Evolutionary conservation across 768 basidiomycete species (phyloP).

Genomic region (Cystofilobasidium capitatum): DNA sequence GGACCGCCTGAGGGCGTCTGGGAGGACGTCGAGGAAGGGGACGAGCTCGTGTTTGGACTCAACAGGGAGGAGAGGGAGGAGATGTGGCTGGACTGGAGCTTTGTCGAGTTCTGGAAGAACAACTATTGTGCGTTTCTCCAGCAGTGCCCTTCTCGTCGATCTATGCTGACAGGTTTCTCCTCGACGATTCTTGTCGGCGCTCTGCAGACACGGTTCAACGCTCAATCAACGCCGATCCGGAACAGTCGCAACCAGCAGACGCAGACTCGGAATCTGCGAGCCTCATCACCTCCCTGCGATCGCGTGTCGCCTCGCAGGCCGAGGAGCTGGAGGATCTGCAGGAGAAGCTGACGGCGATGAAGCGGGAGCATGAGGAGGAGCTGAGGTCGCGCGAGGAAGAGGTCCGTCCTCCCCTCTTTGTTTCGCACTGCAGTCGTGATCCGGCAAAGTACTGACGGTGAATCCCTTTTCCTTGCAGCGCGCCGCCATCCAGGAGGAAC

Average conservation of each 20-base stretch:
- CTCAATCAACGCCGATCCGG: slow-evolving; percentile 60
- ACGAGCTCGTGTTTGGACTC: slow-evolving; percentile 12
- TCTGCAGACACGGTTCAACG: slow-evolving; percentile 64
- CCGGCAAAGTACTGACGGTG: neutral
- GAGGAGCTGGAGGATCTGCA: slow-evolving; percentile 42
- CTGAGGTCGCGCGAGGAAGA: slow-evolving; percentile 32
- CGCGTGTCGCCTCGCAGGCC: slow-evolving; percentile 69
- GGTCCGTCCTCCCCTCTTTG: slow-evolving; percentile 29
- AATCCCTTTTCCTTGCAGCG: neutral
- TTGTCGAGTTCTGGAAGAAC: slow-evolving; percentile 97
- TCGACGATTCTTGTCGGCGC: slow-evolving; percentile 5
- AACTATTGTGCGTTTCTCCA: slow-evolving; percentile 93
- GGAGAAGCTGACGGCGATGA: slow-evolving; percentile 34
- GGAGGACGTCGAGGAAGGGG: slow-evolving; percentile 30
- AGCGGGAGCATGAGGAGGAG: slow-evolving; percentile 31
- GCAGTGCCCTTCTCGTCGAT: slow-evolving; percentile 12
- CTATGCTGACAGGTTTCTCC: neutral
- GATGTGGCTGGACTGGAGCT: slow-evolving; percentile 95
- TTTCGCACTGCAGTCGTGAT: neutral
- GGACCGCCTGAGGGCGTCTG: slow-evolving; percentile 72
- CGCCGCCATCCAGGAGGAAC: slow-evolving; percentile 1
- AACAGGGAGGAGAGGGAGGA: slow-evolving; percentile 51
- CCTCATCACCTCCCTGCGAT: slow-evolving; percentile 71
- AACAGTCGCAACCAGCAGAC: slow-evolving; percentile 55
- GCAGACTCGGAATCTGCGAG: slow-evolving; percentile 64